Evolutionary conservation across 192 early-diverging fungal genomes (phyloP), one percentile per base, ranked within the genome.

Genomic region (Podila epigama): DNA sequence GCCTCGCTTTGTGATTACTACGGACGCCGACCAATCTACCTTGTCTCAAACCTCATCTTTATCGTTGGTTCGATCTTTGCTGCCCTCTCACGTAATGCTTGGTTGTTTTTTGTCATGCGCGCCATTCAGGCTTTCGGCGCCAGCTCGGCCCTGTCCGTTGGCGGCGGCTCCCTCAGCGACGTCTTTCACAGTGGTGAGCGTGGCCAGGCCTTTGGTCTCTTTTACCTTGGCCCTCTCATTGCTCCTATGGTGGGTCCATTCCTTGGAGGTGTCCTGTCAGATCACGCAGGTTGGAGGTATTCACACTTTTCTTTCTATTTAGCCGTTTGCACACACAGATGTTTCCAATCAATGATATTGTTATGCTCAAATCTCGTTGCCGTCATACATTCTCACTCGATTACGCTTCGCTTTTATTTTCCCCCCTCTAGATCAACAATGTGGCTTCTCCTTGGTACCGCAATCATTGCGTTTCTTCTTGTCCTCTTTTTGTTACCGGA

Each of bases 401-500:
- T 53, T 9, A 4, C 20, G 2, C 28, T 28, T 53, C 5, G 1
- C 25, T 48, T 33, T 7, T 22, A 20, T 36, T 22, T 39, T 42
- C 32, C 12, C 16, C 6, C 33, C 28, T 39, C 35, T 60, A 73
- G 70, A 42, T 48, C 34, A 5, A 75, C 72, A 9, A 75, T 75
- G 72, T 75, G 72, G 72, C 29, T 75, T n/a, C 55, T 75, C 28
- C 41, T 75, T 4, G 72, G 60, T n/a, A 44, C 72, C 16, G 58
- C 72, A 1, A 48, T 75, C 15, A 29, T 75, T 8, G 64, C 72
- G 0, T 68, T 69, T 48, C 60, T 70, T 28, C 15, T 70, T 25
- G 66, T 82, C 9, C 31, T 80, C 1, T 79, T 83, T 61, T 57
- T 84, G 55, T 51, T 86, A 12, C 84, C 84, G 1, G 84, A 86